Conservation (phyloP, 768 basidiomycete genomes). For the Mycena filopes region DNA sequence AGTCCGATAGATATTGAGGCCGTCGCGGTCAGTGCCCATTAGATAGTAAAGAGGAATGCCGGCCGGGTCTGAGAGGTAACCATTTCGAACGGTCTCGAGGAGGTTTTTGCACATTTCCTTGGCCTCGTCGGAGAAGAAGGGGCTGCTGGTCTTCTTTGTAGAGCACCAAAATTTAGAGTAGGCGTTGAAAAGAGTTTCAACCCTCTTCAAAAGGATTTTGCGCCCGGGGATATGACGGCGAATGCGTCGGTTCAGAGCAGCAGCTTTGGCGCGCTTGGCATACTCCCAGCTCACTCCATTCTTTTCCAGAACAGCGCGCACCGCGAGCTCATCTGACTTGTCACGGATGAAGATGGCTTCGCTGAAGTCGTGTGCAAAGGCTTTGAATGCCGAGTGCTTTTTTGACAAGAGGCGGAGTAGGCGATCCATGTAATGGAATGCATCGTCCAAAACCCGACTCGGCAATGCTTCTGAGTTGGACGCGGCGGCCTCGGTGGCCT, state of each 20-base stretch:
- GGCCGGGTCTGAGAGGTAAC: slow-evolving; percentile 37
- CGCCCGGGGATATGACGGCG: slow-evolving; percentile 6
- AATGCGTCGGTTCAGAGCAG: background rate
- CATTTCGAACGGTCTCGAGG: slow-evolving; percentile 7
- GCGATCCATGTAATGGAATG: slow-evolving; percentile 22
- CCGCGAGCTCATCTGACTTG: background rate
- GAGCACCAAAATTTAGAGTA: slow-evolving; percentile 9
- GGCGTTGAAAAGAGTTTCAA: background rate
- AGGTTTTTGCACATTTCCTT: slow-evolving; percentile 7
- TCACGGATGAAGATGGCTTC: slow-evolving; percentile 19
- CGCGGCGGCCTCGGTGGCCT: no score
- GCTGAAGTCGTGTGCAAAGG: slow-evolving; percentile 4
- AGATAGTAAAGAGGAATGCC: slow-evolving; percentile 27
- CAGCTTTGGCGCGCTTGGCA: background rate
- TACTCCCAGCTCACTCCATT: slow-evolving; percentile 6
- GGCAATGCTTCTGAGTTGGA: background rate
- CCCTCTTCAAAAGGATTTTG: background rate
- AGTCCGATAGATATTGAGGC: slow-evolving; percentile 29
- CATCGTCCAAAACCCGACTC: slow-evolving; percentile 12
- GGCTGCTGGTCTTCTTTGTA: background rate
- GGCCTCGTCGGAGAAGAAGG: slow-evolving; percentile 12
- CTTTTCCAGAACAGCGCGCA: background rate
- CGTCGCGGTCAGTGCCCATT: slow-evolving; percentile 29
- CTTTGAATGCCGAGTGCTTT: slow-evolving; percentile 17
- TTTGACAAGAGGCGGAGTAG: slow-evolving; percentile 12